Percentiles rank a stretch among this genome's conserved stretches.
Conservation (phyloP, 2,329 filamentous ascomycete genomes). For the Apiospora koreana region DNA sequence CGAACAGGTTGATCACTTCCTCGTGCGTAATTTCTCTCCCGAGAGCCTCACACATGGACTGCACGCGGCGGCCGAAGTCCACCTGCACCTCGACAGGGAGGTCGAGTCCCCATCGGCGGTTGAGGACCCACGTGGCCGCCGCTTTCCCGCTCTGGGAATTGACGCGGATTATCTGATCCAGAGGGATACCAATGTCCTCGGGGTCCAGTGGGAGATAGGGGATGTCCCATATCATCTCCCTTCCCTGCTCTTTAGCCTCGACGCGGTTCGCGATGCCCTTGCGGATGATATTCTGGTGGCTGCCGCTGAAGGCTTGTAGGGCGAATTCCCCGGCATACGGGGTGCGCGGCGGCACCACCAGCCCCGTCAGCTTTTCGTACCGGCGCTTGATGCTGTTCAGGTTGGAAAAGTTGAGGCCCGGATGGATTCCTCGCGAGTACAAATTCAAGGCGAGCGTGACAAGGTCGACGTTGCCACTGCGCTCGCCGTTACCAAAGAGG, state of each 20-base stretch:
- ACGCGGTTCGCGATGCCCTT: slow-evolving; percentile 39
- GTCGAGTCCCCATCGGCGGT: slow-evolving; percentile 84
- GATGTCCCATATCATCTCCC: neutral
- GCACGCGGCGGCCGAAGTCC: slow-evolving; percentile 85
- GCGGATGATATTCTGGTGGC: slow-evolving; percentile 61
- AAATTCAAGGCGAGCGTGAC: slow-evolving; percentile 50
- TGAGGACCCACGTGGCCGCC: slow-evolving; percentile 90
- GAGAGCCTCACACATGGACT: slow-evolving; percentile 74
- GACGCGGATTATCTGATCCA: slow-evolving; percentile 96
- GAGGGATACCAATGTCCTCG: slow-evolving; percentile 90
- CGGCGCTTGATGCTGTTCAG: slow-evolving; percentile 66
- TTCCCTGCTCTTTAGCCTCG: neutral
- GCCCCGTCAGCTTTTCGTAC: slow-evolving; percentile 68
- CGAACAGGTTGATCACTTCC: slow-evolving; percentile 85
- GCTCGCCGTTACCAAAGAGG: slow-evolving; percentile 67
- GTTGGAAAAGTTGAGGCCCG: slow-evolving; percentile 31
- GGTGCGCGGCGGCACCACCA: slow-evolving; percentile 63
- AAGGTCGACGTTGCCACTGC: slow-evolving; percentile 67
- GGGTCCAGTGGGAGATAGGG: slow-evolving; percentile 84
- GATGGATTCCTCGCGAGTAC: too few species aligned
- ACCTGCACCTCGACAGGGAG: slow-evolving; percentile 92
- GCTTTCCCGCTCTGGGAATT: slow-evolving; percentile 96
- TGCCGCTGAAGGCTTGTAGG: slow-evolving; percentile 65
- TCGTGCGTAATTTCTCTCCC: slow-evolving; percentile 80
- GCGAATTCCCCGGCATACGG: slow-evolving; percentile 67